These are phyloP conservation scores for Eucalyptus coolabah DNA, from an alignment of 345 rosid species.

Conservation along the genomic window DNA sequence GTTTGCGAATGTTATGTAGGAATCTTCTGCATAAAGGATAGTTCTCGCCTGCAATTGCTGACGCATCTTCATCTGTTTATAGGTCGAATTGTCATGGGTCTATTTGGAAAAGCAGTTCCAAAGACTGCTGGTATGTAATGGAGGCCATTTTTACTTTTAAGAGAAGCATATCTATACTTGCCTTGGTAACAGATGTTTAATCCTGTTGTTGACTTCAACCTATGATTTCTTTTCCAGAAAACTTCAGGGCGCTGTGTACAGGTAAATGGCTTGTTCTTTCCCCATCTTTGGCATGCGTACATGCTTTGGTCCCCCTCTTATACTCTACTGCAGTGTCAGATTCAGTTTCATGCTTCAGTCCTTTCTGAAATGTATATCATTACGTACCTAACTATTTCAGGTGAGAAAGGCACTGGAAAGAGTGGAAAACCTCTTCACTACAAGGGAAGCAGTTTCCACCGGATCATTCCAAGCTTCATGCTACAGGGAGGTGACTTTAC, in stretches of 20 bases:
- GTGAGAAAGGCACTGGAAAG: slow-evolving; percentile 87
- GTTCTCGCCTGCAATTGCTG: background rate
- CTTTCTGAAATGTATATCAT: background rate
- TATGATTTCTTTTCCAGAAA: slow-evolving; percentile 46
- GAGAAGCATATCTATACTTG: background rate
- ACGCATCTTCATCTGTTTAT: background rate
- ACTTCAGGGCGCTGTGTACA: slow-evolving; percentile 95
- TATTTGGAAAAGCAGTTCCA: slow-evolving; percentile 87
- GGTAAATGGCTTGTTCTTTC: slow-evolving; percentile 22
- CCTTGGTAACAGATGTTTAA: background rate
- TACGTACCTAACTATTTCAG: slow-evolving; percentile 12
- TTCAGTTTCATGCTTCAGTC: background rate
- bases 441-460: slow-evolving; percentile 76
- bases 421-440: slow-evolving; percentile 83
- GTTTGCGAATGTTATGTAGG: background rate
- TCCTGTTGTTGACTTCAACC: background rate
- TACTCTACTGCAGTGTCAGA: background rate
- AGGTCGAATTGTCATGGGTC: slow-evolving; percentile 88
- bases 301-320: background rate
- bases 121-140: slow-evolving; percentile 63
- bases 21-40: background rate
- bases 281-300: background rate
- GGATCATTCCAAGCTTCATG: slow-evolving; percentile 98
- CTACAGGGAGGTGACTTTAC: slow-evolving; percentile 96
- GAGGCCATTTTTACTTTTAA: background rate